Conservation (phyloP, 164 flowering plant species). For the Macadamia tetraphylla region DNA sequence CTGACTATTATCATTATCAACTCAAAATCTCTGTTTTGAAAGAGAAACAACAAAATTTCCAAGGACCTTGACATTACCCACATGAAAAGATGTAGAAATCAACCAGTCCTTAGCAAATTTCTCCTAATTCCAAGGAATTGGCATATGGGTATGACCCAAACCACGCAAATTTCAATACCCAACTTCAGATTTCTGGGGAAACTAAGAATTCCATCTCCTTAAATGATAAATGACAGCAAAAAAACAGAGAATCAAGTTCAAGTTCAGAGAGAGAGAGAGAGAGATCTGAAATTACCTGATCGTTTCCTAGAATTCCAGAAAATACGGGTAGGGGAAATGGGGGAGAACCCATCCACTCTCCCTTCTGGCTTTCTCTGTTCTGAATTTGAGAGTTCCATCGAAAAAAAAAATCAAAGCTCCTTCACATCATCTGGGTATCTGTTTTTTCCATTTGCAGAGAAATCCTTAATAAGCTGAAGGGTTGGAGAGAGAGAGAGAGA, state of each 20-base stretch:
- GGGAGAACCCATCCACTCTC: conserved; percentile 38
- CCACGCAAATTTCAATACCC: not conserved
- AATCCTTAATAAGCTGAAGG: not conserved
- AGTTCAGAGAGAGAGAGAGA: conserved; percentile 2
- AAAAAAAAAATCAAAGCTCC: not conserved
- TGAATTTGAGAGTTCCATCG: conserved; percentile 10
- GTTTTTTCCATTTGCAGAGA: not conserved
- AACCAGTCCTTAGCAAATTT: not conserved
- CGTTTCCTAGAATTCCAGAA: conserved; percentile 67
- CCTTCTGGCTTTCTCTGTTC: conserved; percentile 9
- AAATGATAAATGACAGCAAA: not conserved
- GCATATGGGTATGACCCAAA: not conserved
- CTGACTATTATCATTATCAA: no score
- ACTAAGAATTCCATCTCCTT: not conserved
- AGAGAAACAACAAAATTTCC: no score
- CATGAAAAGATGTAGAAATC: not conserved
- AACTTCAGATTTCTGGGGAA: not conserved
- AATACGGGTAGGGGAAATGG: conserved; percentile 38
- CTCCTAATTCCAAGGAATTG: not conserved
- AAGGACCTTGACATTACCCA: no score
- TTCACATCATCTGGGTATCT: no score
- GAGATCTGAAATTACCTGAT: conserved; percentile 31
- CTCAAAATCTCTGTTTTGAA: no score
- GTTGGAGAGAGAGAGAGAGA: not conserved
- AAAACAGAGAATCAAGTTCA: not conserved